Base-by-base conservation (phyloP, 345 rosid genomes). In the Melaleuca alternifolia region DNA sequence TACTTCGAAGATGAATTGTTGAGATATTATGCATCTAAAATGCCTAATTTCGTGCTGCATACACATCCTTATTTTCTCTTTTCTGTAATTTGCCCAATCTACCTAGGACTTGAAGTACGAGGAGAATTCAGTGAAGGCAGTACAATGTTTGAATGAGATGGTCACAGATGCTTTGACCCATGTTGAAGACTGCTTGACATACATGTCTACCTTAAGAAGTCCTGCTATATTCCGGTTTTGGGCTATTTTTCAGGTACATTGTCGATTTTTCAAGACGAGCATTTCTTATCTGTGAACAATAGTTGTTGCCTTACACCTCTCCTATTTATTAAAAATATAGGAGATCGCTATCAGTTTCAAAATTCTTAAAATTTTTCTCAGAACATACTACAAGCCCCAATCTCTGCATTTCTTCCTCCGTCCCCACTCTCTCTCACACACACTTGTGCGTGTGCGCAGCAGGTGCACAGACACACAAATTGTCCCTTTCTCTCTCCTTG, bases 91-190 rank as follows among this genome's bases (percentile, higher is more conserved):
- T 30, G 33, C 62, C 13, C 28, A 10, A 26, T 57, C 30, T 84
- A 15, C 50, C 62, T 56, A 97, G 99, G 99, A 96, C 90, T 92
- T 97, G 89, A 96, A 97, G 88, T 87, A 92, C 46, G 95, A 95
- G 92, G 95, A 93, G 84, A 97, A 96, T 86, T 94, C 98, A 10
- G 93, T 61, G 71, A 92, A 96, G 90, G 94, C 99, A 84, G 96
- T 96, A 88, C 93, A 92, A 83, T 97, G 99, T 90, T 90, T 97
- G 92, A 97, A 97, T 89, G 99, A 97, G 83, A 93, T 96, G 98
- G 92, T 97, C 76, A 93, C 99, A 65, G 92, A 95, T 92, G 96
- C 98, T 83, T 88, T 97, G 89, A 88, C 75, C 10, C 99, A 94
- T 86, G 86, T 87, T 81, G 97, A 95, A 85, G 99, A 97, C 90